These are phyloP conservation scores for Phellinidium pouzarii DNA, from an alignment of 1,284 basidiomycete genomes.

Conservation along the genomic window DNA sequence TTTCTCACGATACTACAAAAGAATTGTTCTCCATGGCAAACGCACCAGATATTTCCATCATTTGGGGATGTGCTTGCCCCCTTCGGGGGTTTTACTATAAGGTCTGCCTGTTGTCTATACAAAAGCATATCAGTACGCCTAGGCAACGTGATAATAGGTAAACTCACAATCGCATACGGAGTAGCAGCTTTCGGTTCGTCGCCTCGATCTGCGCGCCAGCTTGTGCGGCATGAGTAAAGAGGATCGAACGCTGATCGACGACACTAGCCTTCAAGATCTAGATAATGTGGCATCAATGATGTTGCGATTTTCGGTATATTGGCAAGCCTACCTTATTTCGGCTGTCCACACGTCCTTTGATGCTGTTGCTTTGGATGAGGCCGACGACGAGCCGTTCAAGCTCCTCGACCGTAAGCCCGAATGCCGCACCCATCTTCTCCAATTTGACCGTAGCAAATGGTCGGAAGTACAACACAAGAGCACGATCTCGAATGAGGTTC, in stretches of 20 bases:
- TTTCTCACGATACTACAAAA: background rate
- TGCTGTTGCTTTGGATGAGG: slow-evolving; percentile 68
- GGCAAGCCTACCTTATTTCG: slow-evolving; percentile 56
- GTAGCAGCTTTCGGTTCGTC: slow-evolving; percentile 65
- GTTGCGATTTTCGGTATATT: background rate
- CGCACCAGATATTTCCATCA: background rate
- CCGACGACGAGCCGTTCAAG: slow-evolving; percentile 64
- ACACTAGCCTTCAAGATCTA: slow-evolving; percentile 71
- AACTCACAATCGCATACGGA: slow-evolving; percentile 70
- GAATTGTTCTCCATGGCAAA: background rate
- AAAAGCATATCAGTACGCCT: background rate
- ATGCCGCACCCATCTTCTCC: slow-evolving; percentile 72
- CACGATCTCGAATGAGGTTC: slow-evolving; percentile 60
- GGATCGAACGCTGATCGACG: slow-evolving; percentile 62
- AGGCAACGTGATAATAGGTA: slow-evolving; percentile 1
- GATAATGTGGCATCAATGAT: background rate
- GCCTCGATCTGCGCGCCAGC: slow-evolving; percentile 62
- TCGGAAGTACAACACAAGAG: slow-evolving; percentile 78
- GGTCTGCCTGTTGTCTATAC: slow-evolving; percentile 61
- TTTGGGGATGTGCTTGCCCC: background rate
- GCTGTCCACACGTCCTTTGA: slow-evolving; percentile 75
- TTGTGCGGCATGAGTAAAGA: slow-evolving; percentile 70
- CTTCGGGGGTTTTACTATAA: slow-evolving; percentile 46
- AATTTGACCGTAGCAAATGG: slow-evolving; percentile 79
- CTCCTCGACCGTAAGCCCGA: slow-evolving; percentile 71